Percentiles rank a stretch among this genome's conserved stretches.
Conservation (phyloP, 208 protist species). For the Polymyxa betae region DNA sequence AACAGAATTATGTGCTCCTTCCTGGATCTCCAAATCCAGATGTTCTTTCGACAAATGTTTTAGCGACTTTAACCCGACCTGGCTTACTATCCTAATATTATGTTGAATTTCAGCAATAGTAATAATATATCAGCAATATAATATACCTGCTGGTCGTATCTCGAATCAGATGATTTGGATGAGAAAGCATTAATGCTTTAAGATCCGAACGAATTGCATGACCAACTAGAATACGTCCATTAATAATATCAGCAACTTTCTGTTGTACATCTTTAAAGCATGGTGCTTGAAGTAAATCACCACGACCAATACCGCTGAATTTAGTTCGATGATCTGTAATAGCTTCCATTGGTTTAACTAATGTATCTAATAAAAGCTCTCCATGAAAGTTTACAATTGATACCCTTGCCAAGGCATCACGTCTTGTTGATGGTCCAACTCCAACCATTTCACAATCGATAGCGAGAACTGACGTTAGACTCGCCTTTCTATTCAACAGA, state of each 20-base stretch:
- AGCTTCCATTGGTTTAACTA: slow-evolving; percentile 22
- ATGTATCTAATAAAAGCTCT: slow-evolving; percentile 48
- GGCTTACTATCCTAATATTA: slow-evolving; percentile 9
- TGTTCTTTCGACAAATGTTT: background rate
- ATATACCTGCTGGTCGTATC: slow-evolving; percentile 54
- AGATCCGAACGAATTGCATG: slow-evolving; percentile 32
- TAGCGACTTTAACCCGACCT: background rate
- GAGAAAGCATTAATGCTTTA: background rate
- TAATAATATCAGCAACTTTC: slow-evolving; percentile 30
- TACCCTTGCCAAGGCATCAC: background rate
- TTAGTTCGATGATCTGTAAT: slow-evolving; percentile 52
- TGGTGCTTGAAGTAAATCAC: background rate
- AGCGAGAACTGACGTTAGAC: background rate
- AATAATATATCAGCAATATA: background rate
- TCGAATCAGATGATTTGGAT: slow-evolving; percentile 37
- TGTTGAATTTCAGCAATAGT: background rate
- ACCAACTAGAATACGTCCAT: slow-evolving; percentile 18
- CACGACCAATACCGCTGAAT: slow-evolving; percentile 23
- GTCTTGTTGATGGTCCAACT: slow-evolving; percentile 31
- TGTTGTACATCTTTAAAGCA: slow-evolving; percentile 18
- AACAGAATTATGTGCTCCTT: slow-evolving; percentile 4
- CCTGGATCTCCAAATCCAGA: slow-evolving; percentile 15
- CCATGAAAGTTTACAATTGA: slow-evolving; percentile 57
- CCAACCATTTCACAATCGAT: slow-evolving; percentile 59
- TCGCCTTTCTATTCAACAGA: background rate